These are phyloP conservation scores for Annulohypoxylon truncatum DNA, from an alignment of 2,329 filamentous ascomycete species.

Conservation along the genomic window DNA sequence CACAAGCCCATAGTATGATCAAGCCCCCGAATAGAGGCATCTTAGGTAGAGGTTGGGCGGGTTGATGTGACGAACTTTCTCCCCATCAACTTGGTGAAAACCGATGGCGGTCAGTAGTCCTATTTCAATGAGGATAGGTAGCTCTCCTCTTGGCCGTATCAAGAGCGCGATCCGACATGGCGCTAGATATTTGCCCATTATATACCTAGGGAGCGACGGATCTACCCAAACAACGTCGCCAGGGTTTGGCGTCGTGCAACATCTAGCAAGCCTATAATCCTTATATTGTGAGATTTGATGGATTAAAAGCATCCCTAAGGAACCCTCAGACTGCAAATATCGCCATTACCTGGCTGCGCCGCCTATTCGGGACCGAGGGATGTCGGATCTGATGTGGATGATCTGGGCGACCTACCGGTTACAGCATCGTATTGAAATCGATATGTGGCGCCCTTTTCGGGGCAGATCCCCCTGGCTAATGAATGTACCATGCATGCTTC, in stretches of 20 bases:
- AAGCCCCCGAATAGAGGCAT: slow-evolving; percentile 21
- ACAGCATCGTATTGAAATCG: slow-evolving; percentile 20
- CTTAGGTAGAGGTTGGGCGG: neutral
- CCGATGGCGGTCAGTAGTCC: neutral
- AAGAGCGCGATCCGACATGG: slow-evolving; percentile 1
- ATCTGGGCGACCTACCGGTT: neutral
- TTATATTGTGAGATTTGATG: slow-evolving; percentile 10
- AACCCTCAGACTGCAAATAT: neutral
- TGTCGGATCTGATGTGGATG: slow-evolving; percentile 8
- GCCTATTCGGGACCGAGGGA: slow-evolving; percentile 32
- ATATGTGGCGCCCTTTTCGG: slow-evolving; percentile 19
- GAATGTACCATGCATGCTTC: slow-evolving; percentile 6
- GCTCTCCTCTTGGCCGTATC: slow-evolving; percentile 7
- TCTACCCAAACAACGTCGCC: slow-evolving; percentile 1
- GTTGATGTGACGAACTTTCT: neutral
- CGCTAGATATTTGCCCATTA: slow-evolving; percentile 19
- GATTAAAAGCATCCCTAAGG: slow-evolving; percentile 2
- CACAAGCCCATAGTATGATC: slow-evolving; percentile 13
- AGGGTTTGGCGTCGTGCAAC: slow-evolving; percentile 13
- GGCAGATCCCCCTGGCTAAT: slow-evolving; percentile 20
- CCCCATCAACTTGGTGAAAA: neutral
- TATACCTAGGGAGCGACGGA: slow-evolving; percentile 28
- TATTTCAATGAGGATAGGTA: slow-evolving; percentile 8
- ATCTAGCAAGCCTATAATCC: slow-evolving; percentile 8
- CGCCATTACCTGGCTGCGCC: slow-evolving; percentile 23